Evolutionary conservation across 2,329 filamentous ascomycete genomes (phyloP), one percentile per base, ranked within the genome.

Genomic region (Cadophora sp.): DNA sequence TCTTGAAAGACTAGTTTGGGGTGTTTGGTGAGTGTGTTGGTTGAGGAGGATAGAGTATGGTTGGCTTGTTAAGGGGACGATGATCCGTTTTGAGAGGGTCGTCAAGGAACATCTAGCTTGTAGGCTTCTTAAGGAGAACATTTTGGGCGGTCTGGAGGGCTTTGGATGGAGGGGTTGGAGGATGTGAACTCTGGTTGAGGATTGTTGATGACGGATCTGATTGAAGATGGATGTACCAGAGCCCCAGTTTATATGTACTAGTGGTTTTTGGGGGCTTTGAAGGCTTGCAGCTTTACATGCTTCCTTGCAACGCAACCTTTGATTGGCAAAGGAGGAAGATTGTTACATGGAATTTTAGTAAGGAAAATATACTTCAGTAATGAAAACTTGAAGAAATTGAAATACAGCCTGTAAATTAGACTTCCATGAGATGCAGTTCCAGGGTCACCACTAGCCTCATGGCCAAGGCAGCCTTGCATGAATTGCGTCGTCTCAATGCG

Each of bases 71-170:
- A 56, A 58, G 43, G 33, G 50, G 27, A n/a, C 27, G 48, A 27
- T 27, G 39, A 43, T 48, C 20, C 51, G 53, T 20, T 70, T 47
- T 62, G 68, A 73, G 55, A 70, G 67, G 27, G 60, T 58, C 45
- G 51, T 43, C 3, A 65, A 65, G 18, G 58, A 41, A 56, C 36
- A 58, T 53, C 69, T 67, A 68, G 69, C 63, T 61, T 68, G 27
- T 7, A 64, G 22, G 4, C 56, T 61, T 55, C 70, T 50, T 62
- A 73, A 22, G 33, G 72, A 68, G 24, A 71, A 61, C 73, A 75
- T 75, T 9, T 51, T 33, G 59, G 30, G 41, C 48, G 13, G n/a
- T 48, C 45, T 43, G 47, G 6, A 27, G 30, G 8, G 24, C 5
- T 47, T 33, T 22, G 14, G n/a, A 33, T 27, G 45, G 56, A 24